Percentiles rank a stretch among this genome's conserved stretches.
Conservation (phyloP, 2,329 filamentous ascomycete genomes). For the Claviceps pazoutovae region DNA sequence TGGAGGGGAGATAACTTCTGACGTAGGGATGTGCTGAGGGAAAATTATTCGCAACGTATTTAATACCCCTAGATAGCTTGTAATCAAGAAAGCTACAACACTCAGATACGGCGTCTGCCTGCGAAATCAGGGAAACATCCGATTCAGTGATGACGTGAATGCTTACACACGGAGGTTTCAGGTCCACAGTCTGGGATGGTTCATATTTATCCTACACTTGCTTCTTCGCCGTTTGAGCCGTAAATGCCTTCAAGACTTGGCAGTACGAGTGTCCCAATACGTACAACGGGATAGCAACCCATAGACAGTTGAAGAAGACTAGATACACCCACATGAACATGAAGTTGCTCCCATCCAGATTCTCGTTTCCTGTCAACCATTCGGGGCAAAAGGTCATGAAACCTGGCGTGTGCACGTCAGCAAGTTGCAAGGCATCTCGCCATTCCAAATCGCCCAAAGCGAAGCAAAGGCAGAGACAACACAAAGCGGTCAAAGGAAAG, state of each 20-base stretch:
- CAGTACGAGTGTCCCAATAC: too few relatives aligned
- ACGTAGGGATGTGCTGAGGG: background rate
- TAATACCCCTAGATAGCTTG: conserved; percentile 7
- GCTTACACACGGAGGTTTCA: too few relatives aligned
- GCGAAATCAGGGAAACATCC: conserved; percentile 19
- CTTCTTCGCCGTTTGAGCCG: too few relatives aligned
- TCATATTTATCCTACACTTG: too few relatives aligned
- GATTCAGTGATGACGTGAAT: too few relatives aligned
- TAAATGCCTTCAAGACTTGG: too few relatives aligned
- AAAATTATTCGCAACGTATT: background rate
- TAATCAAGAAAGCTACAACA: background rate
- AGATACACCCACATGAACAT: conserved; percentile 51
- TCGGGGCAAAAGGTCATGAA: conserved; percentile 62
- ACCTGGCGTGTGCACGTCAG: conserved; percentile 22
- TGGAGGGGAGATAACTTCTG: background rate
- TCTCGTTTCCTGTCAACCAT: conserved; percentile 48
- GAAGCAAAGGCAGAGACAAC: too few relatives aligned
- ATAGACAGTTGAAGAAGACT: conserved; percentile 54
- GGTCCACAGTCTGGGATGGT: too few relatives aligned
- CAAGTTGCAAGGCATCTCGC: background rate
- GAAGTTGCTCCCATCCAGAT: conserved; percentile 51
- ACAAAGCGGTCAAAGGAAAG: background rate
- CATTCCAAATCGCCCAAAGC: too few relatives aligned
- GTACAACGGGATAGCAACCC: conserved; percentile 43
- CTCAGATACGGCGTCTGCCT: conserved; percentile 5